A percentile compares a stretch with the other conserved stretches of the same genome.
phyloP scores from a whole-genome alignment of 1,139 yeast genomes.

The Maudiozyma humilis region DNA sequence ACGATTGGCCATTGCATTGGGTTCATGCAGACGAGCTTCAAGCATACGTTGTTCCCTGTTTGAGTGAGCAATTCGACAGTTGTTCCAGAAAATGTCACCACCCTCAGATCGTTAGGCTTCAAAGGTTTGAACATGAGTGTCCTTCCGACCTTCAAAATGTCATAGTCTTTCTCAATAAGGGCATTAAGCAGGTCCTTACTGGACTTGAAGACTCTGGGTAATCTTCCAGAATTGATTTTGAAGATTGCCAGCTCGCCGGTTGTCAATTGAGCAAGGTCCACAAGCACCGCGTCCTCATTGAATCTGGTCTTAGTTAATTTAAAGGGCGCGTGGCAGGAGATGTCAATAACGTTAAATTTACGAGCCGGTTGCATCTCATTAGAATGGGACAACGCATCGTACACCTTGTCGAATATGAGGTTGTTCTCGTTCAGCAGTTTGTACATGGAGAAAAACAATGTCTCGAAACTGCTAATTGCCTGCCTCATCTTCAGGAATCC shows the following conservation, averaged over 20 bases:
- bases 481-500: conserved; percentile 1
- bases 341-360: conserved; percentile 11
- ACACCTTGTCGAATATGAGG: conserved; percentile 13
- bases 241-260: conserved; percentile 32
- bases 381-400: conserved; percentile 13
- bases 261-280: conserved; percentile 25
- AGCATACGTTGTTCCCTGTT: conserved; percentile 13
- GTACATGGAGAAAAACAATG: conserved; percentile 13
- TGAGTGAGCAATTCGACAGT: conserved; percentile 13
- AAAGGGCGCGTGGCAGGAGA: conserved; percentile 16
- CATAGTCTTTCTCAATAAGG: conserved; percentile 7
- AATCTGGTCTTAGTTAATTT: conserved; percentile 11
- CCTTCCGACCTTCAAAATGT: conserved; percentile 24
- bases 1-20: conserved; percentile 15
- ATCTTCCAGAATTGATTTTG: conserved; percentile 23
- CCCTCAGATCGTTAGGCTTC: conserved; percentile 27
- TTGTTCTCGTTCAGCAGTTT: conserved; percentile 11
- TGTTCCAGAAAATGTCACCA: conserved; percentile 6
- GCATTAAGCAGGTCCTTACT: conserved; percentile 10
- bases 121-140: conserved; percentile 33
- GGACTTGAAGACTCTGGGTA: conserved; percentile 7
- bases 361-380: conserved; percentile 12
- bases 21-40: conserved; percentile 16
- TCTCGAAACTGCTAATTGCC: conserved; percentile 8
- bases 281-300: conserved; percentile 17